These are phyloP conservation scores for Monosporascus sp. DNA, from an alignment of 2,329 filamentous ascomycete species.

Conservation along the genomic window DNA sequence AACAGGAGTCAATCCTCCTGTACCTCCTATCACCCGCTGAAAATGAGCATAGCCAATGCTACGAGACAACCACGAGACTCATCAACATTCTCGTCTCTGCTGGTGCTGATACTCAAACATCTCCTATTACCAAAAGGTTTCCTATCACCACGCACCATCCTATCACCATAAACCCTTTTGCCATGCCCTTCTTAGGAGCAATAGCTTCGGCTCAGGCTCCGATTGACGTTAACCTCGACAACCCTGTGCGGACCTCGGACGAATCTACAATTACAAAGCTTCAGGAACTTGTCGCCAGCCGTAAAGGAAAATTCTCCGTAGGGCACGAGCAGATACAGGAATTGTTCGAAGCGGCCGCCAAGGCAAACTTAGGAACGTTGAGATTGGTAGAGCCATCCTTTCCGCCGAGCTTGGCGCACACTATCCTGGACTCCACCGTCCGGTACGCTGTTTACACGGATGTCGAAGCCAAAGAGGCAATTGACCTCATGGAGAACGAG, in stretches of 20 bases:
- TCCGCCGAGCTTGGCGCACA: slow-evolving; percentile 19
- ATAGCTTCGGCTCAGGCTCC: not conserved
- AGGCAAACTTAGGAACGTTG: slow-evolving; percentile 17
- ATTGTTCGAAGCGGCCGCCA: slow-evolving; percentile 19
- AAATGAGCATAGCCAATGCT: no score
- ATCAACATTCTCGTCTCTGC: no score
- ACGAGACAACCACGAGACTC: no score
- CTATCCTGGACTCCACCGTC: slow-evolving; percentile 6
- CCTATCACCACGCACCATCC: no score
- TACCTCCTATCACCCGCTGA: no score
- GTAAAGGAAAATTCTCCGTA: slow-evolving; percentile 18
- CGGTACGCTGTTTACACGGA: slow-evolving; percentile 19
- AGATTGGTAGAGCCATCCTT: slow-evolving; percentile 16
- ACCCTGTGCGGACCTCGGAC: slow-evolving; percentile 2
- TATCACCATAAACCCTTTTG: no score
- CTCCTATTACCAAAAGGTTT: no score
- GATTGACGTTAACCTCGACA: not conserved
- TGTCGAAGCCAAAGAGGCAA: slow-evolving; percentile 21
- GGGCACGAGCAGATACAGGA: slow-evolving; percentile 19
- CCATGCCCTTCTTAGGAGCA: no score
- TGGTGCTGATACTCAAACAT: no score
- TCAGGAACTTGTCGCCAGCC: slow-evolving; percentile 16
- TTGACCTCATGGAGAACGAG: slow-evolving; percentile 18
- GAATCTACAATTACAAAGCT: slow-evolving; percentile 13
- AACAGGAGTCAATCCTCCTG: no score